A percentile compares a stretch with the other conserved stretches of the same genome.
phyloP scores from a whole-genome alignment of 1,139 yeast genomes.

The Wickerhamomyces sp. region DNA sequence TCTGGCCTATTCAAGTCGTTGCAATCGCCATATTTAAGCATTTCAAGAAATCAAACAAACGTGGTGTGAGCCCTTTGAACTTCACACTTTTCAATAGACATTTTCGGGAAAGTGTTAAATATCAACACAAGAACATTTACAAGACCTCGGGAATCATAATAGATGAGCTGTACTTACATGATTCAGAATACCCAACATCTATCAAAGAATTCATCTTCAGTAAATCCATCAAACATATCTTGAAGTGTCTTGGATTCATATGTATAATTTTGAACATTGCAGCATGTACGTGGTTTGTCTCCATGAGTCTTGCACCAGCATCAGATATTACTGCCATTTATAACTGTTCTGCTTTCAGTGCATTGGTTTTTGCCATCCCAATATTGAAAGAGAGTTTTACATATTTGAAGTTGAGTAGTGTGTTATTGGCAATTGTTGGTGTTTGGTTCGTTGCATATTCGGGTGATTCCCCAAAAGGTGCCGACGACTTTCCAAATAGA shows the following conservation, averaged over 20 bases:
- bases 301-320: constrained; percentile 78
- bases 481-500: constrained; percentile 48
- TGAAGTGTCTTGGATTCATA: constrained; percentile 38
- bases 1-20: constrained; percentile 73
- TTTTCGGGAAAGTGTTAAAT: constrained; percentile 25
- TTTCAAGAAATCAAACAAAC: constrained; percentile 25
- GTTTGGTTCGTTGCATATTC: constrained; percentile 78
- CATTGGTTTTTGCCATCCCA: constrained; percentile 79
- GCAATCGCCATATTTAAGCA: constrained; percentile 42
- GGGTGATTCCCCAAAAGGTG: constrained; percentile 33
- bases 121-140: constrained; percentile 37
- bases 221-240: constrained; percentile 45
- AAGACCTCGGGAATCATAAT: constrained; percentile 30
- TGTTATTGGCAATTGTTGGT: constrained; percentile 64
- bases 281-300: constrained; percentile 82
- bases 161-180: constrained; percentile 16
- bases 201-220: constrained; percentile 35
- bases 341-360: constrained; percentile 86
- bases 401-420: constrained; percentile 63
- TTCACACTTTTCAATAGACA: constrained; percentile 25
- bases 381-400: constrained; percentile 62
- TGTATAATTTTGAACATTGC: constrained; percentile 65
- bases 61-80: constrained; percentile 17
- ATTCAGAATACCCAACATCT: constrained; percentile 35
- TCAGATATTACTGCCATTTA: constrained; percentile 87